These are phyloP conservation scores for Dendrobium catenatum DNA, from an alignment of 106 monocot genomes.

Conservation along the genomic window DNA sequence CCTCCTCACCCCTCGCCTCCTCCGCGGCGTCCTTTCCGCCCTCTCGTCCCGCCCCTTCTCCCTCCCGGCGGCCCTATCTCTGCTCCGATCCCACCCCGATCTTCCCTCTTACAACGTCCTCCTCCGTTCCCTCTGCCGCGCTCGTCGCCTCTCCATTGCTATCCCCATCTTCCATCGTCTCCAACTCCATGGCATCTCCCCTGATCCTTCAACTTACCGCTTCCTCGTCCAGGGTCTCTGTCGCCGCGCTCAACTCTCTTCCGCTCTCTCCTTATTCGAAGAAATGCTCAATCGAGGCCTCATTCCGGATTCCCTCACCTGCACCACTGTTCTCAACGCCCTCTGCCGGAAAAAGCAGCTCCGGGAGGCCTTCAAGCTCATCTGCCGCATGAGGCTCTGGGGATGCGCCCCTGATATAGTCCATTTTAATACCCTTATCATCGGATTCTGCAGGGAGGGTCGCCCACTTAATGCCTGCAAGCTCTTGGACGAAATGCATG, in stretches of 20 bases:
- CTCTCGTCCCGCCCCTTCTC: slow-evolving; percentile 31
- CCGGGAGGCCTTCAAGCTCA: slow-evolving; percentile 75
- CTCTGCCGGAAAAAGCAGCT: slow-evolving; percentile 77
- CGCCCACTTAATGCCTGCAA: slow-evolving; percentile 65
- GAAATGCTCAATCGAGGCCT: slow-evolving; percentile 86
- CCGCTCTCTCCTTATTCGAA: slow-evolving; percentile 64
- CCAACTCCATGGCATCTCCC: slow-evolving; percentile 19
- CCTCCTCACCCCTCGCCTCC: slow-evolving; percentile 24
- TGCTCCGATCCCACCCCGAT: slow-evolving; percentile 28
- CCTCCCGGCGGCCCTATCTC: slow-evolving; percentile 24
- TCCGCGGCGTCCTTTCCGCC: slow-evolving; percentile 24
- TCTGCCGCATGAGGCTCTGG: slow-evolving; percentile 71
- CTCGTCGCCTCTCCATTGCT: slow-evolving; percentile 38
- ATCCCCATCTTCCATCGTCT: slow-evolving; percentile 66
- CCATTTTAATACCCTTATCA: slow-evolving; percentile 77
- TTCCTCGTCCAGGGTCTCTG: slow-evolving; percentile 68
- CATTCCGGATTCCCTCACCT: slow-evolving; percentile 45
- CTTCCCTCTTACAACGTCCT: slow-evolving; percentile 51
- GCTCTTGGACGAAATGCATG: slow-evolving; percentile 76
- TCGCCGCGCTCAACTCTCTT: slow-evolving; percentile 54
- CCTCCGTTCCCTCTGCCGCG: slow-evolving; percentile 40
- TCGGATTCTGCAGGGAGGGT: slow-evolving; percentile 68
- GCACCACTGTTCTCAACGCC: slow-evolving; percentile 71
- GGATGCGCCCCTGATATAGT: slow-evolving; percentile 74
- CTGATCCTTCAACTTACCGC: slow-evolving; percentile 56